A percentile compares a stretch with the other conserved stretches of the same genome.
Conservation (phyloP, 306 rosid genomes). For the Cicer cuneatum region DNA sequence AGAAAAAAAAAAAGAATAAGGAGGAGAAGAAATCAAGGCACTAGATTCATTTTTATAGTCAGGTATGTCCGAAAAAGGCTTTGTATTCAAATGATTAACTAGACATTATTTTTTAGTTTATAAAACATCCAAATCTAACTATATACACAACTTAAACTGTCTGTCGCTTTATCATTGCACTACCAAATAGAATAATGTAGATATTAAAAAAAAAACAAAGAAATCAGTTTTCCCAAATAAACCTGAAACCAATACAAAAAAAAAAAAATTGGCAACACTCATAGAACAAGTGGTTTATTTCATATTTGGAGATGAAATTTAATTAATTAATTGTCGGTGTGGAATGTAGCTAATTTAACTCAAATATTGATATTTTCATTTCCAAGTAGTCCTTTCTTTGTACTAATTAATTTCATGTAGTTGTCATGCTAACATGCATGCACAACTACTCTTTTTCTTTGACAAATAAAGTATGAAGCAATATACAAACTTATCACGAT, state of each 20-base stretch:
- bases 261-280: neutral
- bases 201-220: neutral
- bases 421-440: slow-evolving; percentile 12
- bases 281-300: neutral
- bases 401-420: neutral
- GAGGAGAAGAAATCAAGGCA: too few relatives aligned
- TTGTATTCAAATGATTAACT: too few relatives aligned
- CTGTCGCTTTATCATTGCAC: slow-evolving; percentile 11
- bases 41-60: too few relatives aligned
- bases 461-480: neutral
- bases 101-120: too few relatives aligned
- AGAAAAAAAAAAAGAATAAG: too few relatives aligned
- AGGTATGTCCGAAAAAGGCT: too few relatives aligned
- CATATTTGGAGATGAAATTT: neutral
- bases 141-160: neutral
- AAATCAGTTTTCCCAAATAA: neutral
- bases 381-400: neutral
- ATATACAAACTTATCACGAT: neutral
- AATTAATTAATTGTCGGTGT: slow-evolving; percentile 5
- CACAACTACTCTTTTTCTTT: neutral
- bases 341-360: slow-evolving; percentile 28
- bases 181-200: neutral
- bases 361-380: slow-evolving; percentile 7
- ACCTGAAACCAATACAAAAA: neutral
- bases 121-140: neutral